A percentile compares a stretch with the other conserved stretches of the same genome.
phyloP scores from a whole-genome alignment of 352 stramenopile species.

The Thraustochytrium sp. region DNA sequence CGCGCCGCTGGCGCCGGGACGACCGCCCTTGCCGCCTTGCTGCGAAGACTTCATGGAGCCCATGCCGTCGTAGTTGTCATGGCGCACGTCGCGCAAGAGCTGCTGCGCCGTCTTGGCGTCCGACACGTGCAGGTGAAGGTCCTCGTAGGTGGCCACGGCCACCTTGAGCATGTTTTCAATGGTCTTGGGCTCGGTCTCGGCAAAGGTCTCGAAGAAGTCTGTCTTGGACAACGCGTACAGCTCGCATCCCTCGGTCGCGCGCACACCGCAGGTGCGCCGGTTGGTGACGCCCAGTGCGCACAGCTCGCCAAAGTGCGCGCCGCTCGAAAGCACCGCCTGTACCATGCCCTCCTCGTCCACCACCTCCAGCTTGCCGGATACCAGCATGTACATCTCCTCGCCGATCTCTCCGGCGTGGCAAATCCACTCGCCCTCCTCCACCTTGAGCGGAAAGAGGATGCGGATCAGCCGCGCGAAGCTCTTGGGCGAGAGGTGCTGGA shows the following conservation, averaged over 20 bases:
- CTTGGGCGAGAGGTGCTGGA: slow-evolving; percentile 21
- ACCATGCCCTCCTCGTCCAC: slow-evolving; percentile 2
- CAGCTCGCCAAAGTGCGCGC: slow-evolving; percentile 31
- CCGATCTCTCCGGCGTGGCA: background rate
- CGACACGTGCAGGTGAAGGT: background rate
- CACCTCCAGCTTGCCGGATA: slow-evolving; percentile 8
- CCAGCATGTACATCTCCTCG: slow-evolving; percentile 36
- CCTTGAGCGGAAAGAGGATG: slow-evolving; percentile 4
- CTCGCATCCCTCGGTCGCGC: slow-evolving; percentile 30
- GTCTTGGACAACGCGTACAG: slow-evolving; percentile 37
- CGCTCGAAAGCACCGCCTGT: background rate
- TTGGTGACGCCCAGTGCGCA: background rate
- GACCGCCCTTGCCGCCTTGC: too few relatives aligned
- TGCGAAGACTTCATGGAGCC: too few relatives aligned
- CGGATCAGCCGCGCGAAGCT: slow-evolving; percentile 9
- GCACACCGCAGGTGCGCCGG: background rate
- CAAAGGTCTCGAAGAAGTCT: slow-evolving; percentile 32
- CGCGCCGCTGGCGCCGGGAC: too few relatives aligned
- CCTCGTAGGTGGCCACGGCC: slow-evolving; percentile 2
- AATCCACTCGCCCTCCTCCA: slow-evolving; percentile 39
- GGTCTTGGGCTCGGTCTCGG: background rate
- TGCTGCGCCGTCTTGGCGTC: background rate
- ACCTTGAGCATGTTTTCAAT: slow-evolving; percentile 4
- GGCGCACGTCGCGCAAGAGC: background rate
- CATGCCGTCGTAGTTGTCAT: too few relatives aligned